A percentile compares a stretch with the other conserved stretches of the same genome.
These are phyloP conservation scores for Sphagnum tenellum DNA, from an alignment of 225 moss, liverwort and hornwort species.

Conservation along the genomic window DNA sequence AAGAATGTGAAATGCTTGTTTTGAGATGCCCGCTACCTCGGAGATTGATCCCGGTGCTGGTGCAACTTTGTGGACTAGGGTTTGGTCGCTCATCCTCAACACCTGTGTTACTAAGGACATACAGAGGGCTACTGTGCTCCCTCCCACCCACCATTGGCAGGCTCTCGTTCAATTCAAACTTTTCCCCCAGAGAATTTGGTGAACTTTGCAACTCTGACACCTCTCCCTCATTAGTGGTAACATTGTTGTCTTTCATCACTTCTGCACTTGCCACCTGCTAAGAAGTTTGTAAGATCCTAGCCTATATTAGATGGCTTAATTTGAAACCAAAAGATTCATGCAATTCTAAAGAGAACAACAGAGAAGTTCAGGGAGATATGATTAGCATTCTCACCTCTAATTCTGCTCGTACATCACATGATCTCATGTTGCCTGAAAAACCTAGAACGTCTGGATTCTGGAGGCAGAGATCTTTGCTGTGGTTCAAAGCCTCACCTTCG, in stretches of 20 bases:
- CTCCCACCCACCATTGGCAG: slow-evolving; percentile 18
- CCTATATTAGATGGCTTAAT: too few species aligned
- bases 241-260: too few species aligned
- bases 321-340: too few species aligned
- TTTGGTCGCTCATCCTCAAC: slow-evolving; percentile 48
- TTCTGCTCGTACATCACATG: not conserved
- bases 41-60: slow-evolving; percentile 3
- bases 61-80: slow-evolving; percentile 23
- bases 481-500: slow-evolving; percentile 36
- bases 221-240: slow-evolving; percentile 7
- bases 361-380: too few species aligned
- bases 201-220: slow-evolving; percentile 29
- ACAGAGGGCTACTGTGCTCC: slow-evolving; percentile 57
- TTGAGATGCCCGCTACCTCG: slow-evolving; percentile 5
- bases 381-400: not conserved
- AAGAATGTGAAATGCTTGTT: too few species aligned
- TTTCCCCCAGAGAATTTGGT: slow-evolving; percentile 26
- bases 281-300: too few species aligned
- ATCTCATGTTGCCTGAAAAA: not conserved
- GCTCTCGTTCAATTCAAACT: slow-evolving; percentile 19
- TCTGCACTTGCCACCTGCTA: too few species aligned
- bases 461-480: slow-evolving; percentile 20
- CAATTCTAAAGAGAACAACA: too few species aligned
- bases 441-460: slow-evolving; percentile 9
- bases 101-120: slow-evolving; percentile 41